Percentiles rank a stretch among this genome's conserved stretches.
Conservation (phyloP, 768 basidiomycete genomes). For the Panus rudis region DNA sequence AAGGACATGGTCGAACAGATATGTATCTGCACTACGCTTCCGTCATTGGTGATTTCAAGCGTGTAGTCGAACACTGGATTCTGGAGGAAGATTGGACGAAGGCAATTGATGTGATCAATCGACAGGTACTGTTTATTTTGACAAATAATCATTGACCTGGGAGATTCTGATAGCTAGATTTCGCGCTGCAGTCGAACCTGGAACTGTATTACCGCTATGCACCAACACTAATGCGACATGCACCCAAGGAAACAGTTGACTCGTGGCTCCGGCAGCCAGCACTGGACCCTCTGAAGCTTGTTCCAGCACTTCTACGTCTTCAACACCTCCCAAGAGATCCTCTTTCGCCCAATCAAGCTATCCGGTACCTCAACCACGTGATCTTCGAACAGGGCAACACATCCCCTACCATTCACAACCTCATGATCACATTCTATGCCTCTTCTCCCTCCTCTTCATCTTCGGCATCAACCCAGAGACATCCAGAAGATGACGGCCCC, state of each 20-base stretch:
- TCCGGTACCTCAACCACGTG: conserved; percentile 81
- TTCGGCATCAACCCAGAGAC: conserved; percentile 33
- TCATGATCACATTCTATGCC: conserved; percentile 83
- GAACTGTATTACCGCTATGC: conserved; percentile 93
- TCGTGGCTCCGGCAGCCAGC: conserved; percentile 81
- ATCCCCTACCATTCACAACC: conserved; percentile 87
- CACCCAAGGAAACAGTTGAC: conserved; percentile 86
- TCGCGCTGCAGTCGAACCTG: conserved; percentile 53
- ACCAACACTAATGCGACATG: conserved; percentile 77
- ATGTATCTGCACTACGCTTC: conserved; percentile 88
- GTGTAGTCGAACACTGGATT: conserved; percentile 89
- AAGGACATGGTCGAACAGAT: conserved; percentile 88
- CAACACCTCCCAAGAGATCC: conserved; percentile 71
- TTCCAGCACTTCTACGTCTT: conserved; percentile 81
- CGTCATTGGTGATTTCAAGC: conserved; percentile 70
- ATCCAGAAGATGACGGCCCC: conserved; percentile 61
- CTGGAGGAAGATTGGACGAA: conserved; percentile 88
- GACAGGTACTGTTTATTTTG: conserved; percentile 52
- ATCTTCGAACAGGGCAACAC: conserved; percentile 77
- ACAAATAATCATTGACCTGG: no score
- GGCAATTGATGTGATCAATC: conserved; percentile 83
- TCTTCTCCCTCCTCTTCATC: conserved; percentile 41
- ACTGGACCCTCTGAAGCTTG: conserved; percentile 76
- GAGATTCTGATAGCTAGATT: background rate
- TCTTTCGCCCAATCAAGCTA: conserved; percentile 74